Evolutionary conservation across 2,329 filamentous ascomycete species (phyloP), one percentile per base, ranked within the genome.

Genomic region (Trichoderma atrobrunneum): DNA sequence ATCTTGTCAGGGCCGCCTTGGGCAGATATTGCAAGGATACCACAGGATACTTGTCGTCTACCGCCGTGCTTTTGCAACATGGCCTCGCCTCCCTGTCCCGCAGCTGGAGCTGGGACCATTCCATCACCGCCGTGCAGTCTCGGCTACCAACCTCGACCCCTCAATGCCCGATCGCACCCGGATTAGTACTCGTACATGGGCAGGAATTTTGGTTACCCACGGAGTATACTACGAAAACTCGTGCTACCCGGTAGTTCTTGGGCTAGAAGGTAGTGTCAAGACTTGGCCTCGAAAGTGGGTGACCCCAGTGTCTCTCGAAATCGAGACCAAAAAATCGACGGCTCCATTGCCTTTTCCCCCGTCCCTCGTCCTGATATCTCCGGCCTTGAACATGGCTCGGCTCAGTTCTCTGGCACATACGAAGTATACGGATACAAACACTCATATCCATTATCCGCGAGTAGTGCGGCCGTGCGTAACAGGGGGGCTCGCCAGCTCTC

Each of bases 121-220:
- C 16, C 34, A 34, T 54, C 48, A 28, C 21, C 34, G 30, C n/a
- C 32, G 36, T 56, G 54, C 48, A 56, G 39, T 62, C 70, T 66
- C 62, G 70, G 70, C 62, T 66, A 61, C 54, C 28, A 10, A 24
- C 70, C 21, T 32, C 26, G 36, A 70, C 70, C 70, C 70, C 63
- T 72, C 70, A 60, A 18, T 24, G 57, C n/a, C 57, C 57, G 57
- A 60, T 60, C 30, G 28, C n/a, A 65, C 8, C 43, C 21, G 30
- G 18, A 36, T 26, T 26, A n/a, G 36, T 51, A 43, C 56, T 11
- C 28, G 26, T 10, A n/a, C 28, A n/a, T 14, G 57, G 30, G 5
- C 30, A 32, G 21, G 14, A 24, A 30, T 64, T 18, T 32, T 51
- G 10, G 32, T 18, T 12, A 59, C 56, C 26, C 30, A 28, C 16